Conservation (phyloP, 306 rosid species). For the Cucumis hystrix region DNA sequence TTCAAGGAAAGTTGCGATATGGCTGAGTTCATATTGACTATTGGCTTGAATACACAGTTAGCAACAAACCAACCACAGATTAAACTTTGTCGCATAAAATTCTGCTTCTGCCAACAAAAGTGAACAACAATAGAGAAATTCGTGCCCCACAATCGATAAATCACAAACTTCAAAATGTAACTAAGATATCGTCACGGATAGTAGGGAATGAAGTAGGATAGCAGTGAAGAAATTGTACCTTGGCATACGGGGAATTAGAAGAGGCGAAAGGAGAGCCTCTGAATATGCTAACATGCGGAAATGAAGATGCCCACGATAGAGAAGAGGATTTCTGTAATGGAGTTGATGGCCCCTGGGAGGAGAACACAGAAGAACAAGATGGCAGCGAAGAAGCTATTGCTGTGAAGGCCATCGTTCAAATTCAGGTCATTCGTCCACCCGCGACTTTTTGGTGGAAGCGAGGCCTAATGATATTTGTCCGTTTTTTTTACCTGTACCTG, state of each 20-base stretch:
- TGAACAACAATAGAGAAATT: neutral
- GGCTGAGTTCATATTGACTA: neutral
- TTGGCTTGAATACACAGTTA: neutral
- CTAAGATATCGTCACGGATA: neutral
- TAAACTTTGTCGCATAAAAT: neutral
- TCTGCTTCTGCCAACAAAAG: neutral
- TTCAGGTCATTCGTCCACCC: neutral
- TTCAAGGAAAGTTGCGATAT: neutral
- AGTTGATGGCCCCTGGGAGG: neutral
- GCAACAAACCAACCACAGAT: neutral
- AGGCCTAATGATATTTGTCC: too few species aligned
- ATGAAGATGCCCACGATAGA: slow-evolving; percentile 47
- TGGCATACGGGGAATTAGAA: slow-evolving; percentile 8
- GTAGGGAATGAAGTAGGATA: neutral
- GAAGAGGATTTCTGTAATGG: slow-evolving; percentile 15
- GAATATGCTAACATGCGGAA: slow-evolving; percentile 21
- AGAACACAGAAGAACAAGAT: neutral
- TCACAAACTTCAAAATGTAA: neutral
- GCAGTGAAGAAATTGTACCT: slow-evolving; percentile 15
- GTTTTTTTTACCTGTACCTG: too few species aligned
- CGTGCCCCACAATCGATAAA: neutral
- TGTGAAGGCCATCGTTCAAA: neutral
- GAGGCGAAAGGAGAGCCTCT: neutral
- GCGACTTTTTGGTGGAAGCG: neutral
- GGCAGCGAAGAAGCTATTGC: neutral